Evolutionary conservation across 2,329 filamentous ascomycete genomes (phyloP).

Genomic region (Coniochaeta ligniaria): DNA sequence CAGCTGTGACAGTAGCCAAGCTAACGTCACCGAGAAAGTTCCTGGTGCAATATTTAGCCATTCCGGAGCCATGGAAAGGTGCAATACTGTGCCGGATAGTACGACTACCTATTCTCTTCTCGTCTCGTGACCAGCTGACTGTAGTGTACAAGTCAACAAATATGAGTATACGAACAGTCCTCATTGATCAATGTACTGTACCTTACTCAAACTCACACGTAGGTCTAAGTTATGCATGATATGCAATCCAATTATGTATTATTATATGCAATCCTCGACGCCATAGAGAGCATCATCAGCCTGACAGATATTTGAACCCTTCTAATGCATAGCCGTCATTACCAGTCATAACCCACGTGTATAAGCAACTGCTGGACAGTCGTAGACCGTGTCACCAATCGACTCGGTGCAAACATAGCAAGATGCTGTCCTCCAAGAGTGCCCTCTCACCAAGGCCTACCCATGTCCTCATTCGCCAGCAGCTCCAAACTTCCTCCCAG

Average conservation of each 20-base stretch:
- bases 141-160: not conserved
- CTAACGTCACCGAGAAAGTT: not conserved
- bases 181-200: too few species aligned
- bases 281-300: too few species aligned
- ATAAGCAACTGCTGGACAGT: too few species aligned
- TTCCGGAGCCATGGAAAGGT: not conserved
- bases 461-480: not conserved
- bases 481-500: slow-evolving; percentile 30
- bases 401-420: not conserved
- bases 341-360: too few species aligned
- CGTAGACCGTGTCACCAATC: not conserved
- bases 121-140: too few species aligned
- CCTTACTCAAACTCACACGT: too few species aligned
- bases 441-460: not conserved
- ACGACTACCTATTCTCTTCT: not conserved
- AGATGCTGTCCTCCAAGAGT: not conserved
- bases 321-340: too few species aligned
- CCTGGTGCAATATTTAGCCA: not conserved
- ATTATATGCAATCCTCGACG: not conserved
- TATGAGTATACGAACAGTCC: too few species aligned
- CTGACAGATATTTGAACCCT: too few species aligned
- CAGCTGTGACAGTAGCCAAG: not conserved
- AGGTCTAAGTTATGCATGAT: too few species aligned
- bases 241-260: too few species aligned
- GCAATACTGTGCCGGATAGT: not conserved